These are phyloP conservation scores for Pachyrhizus erosus DNA, from an alignment of 306 rosid species.

Conservation along the genomic window DNA sequence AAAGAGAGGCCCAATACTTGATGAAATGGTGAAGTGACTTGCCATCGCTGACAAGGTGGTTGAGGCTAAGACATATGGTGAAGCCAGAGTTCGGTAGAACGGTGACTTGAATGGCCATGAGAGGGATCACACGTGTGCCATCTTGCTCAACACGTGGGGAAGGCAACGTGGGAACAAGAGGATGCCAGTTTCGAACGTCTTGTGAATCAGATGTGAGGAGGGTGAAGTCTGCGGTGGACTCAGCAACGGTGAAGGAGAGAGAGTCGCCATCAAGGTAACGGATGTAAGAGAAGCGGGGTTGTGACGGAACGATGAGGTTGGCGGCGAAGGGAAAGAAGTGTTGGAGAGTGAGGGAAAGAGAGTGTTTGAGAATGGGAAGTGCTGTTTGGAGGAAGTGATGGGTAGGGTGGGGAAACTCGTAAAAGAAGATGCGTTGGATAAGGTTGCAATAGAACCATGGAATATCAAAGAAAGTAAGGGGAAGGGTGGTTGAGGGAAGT, in stretches of 20 bases:
- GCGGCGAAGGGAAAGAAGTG: conserved; percentile 49
- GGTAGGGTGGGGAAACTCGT: conserved; percentile 36
- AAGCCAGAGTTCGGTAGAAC: conserved; percentile 26
- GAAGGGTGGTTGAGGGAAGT: conserved; percentile 42
- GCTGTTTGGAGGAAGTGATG: conserved; percentile 34
- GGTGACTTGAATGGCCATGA: conserved; percentile 35
- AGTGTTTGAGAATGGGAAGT: conserved; percentile 50
- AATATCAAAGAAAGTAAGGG: conserved; percentile 53
- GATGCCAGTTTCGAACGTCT: background rate
- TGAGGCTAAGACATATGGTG: background rate
- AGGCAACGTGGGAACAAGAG: background rate
- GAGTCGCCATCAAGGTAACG: conserved; percentile 28
- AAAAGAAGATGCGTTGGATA: conserved; percentile 49
- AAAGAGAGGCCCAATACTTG: conserved; percentile 42
- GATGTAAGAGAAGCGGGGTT: conserved; percentile 36
- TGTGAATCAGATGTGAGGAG: background rate
- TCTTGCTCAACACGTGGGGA: background rate
- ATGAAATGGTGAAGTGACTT: conserved; percentile 33
- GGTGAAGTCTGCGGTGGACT: conserved; percentile 6
- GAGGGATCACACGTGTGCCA: background rate
- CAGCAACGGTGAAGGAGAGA: conserved; percentile 32
- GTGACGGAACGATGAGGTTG: conserved; percentile 41
- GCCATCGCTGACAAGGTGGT: conserved; percentile 11
- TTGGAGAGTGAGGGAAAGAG: conserved; percentile 53
- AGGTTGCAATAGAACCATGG: conserved; percentile 44